Evolutionary conservation across 169 alveolate genomes (phyloP).

Genomic region (Sarcocystis neurona): DNA sequence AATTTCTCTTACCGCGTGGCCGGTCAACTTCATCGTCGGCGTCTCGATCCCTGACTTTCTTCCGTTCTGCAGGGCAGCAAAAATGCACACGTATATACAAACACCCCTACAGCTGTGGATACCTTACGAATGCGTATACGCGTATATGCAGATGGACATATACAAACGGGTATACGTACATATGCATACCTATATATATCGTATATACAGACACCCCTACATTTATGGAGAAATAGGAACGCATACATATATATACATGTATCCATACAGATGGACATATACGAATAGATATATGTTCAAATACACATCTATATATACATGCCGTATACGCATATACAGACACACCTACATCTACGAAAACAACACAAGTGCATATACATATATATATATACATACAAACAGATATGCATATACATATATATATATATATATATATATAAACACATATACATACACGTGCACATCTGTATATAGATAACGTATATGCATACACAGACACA

Average conservation of each 20-base stretch:
- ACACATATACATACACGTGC: not conserved
- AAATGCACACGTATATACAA: too few relatives aligned
- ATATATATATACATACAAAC: not conserved
- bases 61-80: not conserved
- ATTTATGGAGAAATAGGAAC: not conserved
- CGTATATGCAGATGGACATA: not conserved
- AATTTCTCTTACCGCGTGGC: slow-evolving; percentile 69
- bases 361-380: not conserved
- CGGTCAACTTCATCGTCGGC: slow-evolving; percentile 79
- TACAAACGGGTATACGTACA: too few relatives aligned
- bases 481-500: not conserved
- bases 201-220: not conserved
- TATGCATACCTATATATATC: too few relatives aligned
- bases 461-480: not conserved
- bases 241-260: not conserved
- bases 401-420: not conserved
- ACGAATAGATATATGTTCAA: not conserved
- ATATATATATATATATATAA: not conserved
- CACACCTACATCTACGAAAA: not conserved
- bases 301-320: not conserved
- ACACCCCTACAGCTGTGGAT: not conserved
- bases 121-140: not conserved
- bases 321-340: not conserved
- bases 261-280: not conserved
- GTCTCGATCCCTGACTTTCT: slow-evolving; percentile 67